A percentile compares a stretch with the other conserved stretches of the same genome.
These are phyloP conservation scores for Zychaea mexicana DNA, from an alignment of 371 early-diverging fungal genomes.

Conservation along the genomic window DNA sequence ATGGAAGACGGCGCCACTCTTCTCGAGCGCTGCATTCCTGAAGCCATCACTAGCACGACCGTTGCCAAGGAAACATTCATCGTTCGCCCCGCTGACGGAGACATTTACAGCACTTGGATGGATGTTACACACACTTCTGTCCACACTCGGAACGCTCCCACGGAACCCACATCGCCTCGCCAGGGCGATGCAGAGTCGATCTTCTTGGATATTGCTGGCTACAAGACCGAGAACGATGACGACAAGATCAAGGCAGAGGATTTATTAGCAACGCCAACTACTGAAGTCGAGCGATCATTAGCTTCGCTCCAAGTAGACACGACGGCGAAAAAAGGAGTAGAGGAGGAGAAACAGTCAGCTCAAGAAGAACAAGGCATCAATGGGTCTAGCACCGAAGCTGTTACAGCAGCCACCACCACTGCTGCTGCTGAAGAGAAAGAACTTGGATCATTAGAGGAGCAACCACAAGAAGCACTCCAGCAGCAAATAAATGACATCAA, in stretches of 20 bases:
- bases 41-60: slow-evolving; percentile 51
- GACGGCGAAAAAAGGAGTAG: background rate
- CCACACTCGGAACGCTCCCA: slow-evolving; percentile 10
- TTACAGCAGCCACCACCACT: background rate
- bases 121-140: slow-evolving; percentile 48
- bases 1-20: slow-evolving; percentile 45
- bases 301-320: background rate
- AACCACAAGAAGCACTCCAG: background rate
- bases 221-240: slow-evolving; percentile 50
- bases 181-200: slow-evolving; percentile 40
- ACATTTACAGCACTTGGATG: slow-evolving; percentile 42
- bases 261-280: background rate
- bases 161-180: slow-evolving; percentile 15
- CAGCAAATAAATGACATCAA: background rate
- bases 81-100: slow-evolving; percentile 46
- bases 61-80: slow-evolving; percentile 51
- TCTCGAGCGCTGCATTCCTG: slow-evolving; percentile 42
- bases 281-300: background rate
- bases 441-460: too few species aligned
- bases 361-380: background rate
- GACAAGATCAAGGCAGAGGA: background rate
- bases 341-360: background rate
- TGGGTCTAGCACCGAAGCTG: too few species aligned
- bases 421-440: background rate
- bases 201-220: slow-evolving; percentile 64